Evolutionary conservation across 306 rosid species (phyloP), one percentile per base, ranked within the genome.

Genomic region (Vicia sativa): DNA sequence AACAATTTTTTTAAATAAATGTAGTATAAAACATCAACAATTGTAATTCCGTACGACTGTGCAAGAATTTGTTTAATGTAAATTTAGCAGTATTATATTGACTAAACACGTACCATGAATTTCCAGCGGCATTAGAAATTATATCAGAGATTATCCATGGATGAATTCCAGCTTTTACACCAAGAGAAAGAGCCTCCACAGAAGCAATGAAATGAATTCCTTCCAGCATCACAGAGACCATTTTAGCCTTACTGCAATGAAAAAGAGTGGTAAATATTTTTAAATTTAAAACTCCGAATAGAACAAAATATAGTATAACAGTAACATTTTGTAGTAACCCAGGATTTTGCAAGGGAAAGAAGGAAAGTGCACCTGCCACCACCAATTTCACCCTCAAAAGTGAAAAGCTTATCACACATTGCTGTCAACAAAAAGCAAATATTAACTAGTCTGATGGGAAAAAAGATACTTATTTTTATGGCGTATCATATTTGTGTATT

Each of bases 81-180:
- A 41, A 68, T 43, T 48, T 46, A 35, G 56, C 46, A 46, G 59
- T 23, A 55, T 76, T 48, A 45, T 72, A 67, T 38, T 14, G 69
- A 50, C 15, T 48, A 39, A 69, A n/a, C 34, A 69, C 85, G 2
- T 71, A 87, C 98, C 98, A 92, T 55, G 98, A 92, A 80, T 80
- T 92, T 74, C 98, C 98, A 52, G 98, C 96, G 21, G 96, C 96
- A 72, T 92, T 90, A 68, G 98, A 92, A 79, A 92, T 90, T 67
- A 92, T 92, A 77, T 85, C 88, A 68, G 83, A 86, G 76, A 92
- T 83, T 50, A 90, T 92, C 87, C 86, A 80, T 1, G 98, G 98
- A 82, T 92, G 98, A 62, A 90, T 77, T 67, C 91, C 96, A 69
- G 86, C 87, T 81, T 88, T 90, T 35, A 74, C 70, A 43, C 96